Percentiles rank a stretch among this genome's conserved stretches.
Conservation (phyloP, 257 asterid species). For the Ilex aquifolium region DNA sequence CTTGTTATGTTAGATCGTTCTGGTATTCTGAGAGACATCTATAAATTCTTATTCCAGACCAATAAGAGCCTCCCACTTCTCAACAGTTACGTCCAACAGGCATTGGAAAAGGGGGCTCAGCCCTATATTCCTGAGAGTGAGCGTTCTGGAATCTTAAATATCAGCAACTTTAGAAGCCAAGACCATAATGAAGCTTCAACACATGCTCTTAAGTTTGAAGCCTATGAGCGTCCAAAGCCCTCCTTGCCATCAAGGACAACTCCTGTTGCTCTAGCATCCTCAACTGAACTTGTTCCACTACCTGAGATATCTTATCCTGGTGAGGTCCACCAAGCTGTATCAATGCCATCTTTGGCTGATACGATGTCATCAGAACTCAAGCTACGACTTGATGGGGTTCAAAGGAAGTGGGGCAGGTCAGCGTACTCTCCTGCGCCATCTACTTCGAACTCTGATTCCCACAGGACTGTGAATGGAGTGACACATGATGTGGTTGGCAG, state of each 20-base stretch:
- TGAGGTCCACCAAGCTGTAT: conserved; percentile 39
- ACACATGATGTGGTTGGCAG: conserved; percentile 34
- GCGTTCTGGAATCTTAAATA: conserved; percentile 49
- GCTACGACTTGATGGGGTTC: conserved; percentile 91
- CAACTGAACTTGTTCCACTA: conserved; percentile 69
- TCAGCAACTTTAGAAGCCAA: conserved; percentile 51
- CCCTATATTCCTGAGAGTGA: conserved; percentile 79
- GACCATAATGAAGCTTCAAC: conserved; percentile 58
- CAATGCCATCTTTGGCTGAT: conserved; percentile 37
- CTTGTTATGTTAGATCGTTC: too few species aligned
- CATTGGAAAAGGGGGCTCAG: conserved; percentile 79
- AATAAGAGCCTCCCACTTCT: conserved; percentile 77
- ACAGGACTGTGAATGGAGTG: conserved; percentile 47
- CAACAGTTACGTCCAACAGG: conserved; percentile 60
- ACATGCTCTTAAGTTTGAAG: conserved; percentile 85
- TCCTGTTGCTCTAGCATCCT: conserved; percentile 40
- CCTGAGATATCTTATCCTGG: conserved; percentile 51
- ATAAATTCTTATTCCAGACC: conserved; percentile 38
- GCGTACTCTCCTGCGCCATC: conserved; percentile 56
- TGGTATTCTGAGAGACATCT: too few species aligned
- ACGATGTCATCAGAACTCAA: conserved; percentile 58
- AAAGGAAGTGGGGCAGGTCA: conserved; percentile 90
- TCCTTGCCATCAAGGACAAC: conserved; percentile 39
- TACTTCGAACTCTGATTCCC: conserved; percentile 34
- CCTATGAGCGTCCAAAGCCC: conserved; percentile 86